Conservation (phyloP, 164 flowering plant species). For the Magnolia kwangsiensis region DNA sequence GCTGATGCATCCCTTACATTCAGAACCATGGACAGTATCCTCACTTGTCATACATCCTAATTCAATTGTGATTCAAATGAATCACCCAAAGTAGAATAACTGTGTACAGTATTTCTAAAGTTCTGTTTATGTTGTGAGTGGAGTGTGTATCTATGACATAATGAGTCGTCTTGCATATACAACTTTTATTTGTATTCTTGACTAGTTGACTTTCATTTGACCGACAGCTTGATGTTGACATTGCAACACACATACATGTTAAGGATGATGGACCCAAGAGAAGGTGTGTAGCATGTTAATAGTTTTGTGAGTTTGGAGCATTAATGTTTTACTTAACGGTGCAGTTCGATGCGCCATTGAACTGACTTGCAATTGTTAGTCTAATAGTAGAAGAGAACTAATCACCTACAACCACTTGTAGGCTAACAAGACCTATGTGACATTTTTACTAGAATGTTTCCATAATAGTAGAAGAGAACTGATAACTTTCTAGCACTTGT, state of each 20-base stretch:
- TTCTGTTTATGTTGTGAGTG: neutral
- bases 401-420: neutral
- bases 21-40: neutral
- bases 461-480: too few relatives aligned
- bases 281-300: constrained; percentile 46
- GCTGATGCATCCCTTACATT: too few relatives aligned
- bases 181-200: neutral
- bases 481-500: too few relatives aligned
- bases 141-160: neutral
- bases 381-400: neutral
- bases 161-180: neutral
- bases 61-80: neutral
- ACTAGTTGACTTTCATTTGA: constrained; percentile 7
- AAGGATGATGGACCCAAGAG: constrained; percentile 88
- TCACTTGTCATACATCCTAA: neutral
- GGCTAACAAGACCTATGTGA: too few relatives aligned
- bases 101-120: neutral
- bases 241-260: constrained; percentile 75
- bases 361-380: neutral
- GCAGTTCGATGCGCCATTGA: neutral
- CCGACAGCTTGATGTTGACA: constrained; percentile 79
- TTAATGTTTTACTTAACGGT: neutral
- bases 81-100: neutral
- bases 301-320: neutral
- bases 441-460: too few relatives aligned